Conservation (phyloP, 768 basidiomycete genomes). For the Dictyophora rubrovolvata region DNA sequence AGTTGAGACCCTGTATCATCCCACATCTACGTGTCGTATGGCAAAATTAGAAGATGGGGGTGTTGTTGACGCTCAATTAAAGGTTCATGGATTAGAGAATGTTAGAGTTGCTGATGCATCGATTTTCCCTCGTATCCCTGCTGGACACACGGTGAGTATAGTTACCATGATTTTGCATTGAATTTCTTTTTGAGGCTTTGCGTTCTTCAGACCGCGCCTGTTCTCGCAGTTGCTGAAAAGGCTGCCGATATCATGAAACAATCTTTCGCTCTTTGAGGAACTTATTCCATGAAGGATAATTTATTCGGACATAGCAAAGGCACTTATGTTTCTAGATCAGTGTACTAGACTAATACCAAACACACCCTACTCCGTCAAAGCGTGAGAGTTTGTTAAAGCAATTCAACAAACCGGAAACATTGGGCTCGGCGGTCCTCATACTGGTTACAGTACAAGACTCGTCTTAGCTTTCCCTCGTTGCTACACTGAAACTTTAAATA, state of each 20-base stretch:
- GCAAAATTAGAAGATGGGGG: conserved; percentile 9
- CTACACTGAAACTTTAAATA: too few species aligned
- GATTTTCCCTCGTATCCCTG: conserved; percentile 9
- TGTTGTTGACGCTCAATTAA: conserved; percentile 9
- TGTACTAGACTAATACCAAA: too few species aligned
- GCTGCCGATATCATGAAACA: conserved; percentile 22
- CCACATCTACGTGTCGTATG: conserved; percentile 10
- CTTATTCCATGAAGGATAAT: too few species aligned
- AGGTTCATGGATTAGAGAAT: conserved; percentile 11
- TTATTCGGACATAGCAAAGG: too few species aligned
- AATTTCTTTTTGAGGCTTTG: not conserved
- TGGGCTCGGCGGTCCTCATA: too few species aligned
- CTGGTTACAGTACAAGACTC: too few species aligned
- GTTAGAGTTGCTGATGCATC: conserved; percentile 9
- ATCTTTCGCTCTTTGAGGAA: not conserved
- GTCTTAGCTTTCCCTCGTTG: too few species aligned
- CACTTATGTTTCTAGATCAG: too few species aligned
- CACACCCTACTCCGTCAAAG: too few species aligned
- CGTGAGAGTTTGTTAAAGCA: too few species aligned
- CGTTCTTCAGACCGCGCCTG: conserved; percentile 16
- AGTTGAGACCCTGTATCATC: conserved; percentile 10
- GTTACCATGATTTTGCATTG: too few species aligned
- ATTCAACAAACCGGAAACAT: too few species aligned
- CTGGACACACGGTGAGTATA: conserved; percentile 9
- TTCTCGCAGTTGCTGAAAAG: conserved; percentile 22